phyloP scores from a whole-genome alignment of 2,329 filamentous ascomycete genomes.

The Neonectria magnoliae region DNA sequence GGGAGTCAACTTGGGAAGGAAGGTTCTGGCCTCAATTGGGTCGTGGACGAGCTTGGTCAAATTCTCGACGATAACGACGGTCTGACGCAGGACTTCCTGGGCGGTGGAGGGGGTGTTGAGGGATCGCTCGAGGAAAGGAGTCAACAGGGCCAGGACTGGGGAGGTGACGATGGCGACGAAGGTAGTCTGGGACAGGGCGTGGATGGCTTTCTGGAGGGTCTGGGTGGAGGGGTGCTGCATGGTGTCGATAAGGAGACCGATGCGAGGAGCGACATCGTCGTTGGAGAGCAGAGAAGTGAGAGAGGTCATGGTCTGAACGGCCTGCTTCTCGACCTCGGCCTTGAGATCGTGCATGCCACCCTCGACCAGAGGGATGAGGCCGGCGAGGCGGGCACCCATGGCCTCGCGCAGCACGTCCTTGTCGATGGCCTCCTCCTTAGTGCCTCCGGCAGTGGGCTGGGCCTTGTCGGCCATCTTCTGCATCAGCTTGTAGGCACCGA shows the following conservation, averaged over 20 bases:
- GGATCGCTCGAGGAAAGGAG: slow-evolving; percentile 91
- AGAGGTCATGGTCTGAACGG: slow-evolving; percentile 90
- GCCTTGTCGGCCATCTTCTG: slow-evolving; percentile 96
- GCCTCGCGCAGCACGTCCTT: slow-evolving; percentile 91
- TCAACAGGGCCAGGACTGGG: slow-evolving; percentile 92
- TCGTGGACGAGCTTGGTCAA: slow-evolving; percentile 97
- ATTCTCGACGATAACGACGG: slow-evolving; percentile 96
- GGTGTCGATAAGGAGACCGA: slow-evolving; percentile 90
- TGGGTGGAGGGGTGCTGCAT: slow-evolving; percentile 94
- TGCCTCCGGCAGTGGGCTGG: slow-evolving; percentile 80
- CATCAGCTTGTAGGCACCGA: slow-evolving; percentile 84
- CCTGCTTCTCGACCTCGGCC: slow-evolving; percentile 85
- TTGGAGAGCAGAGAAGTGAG: slow-evolving; percentile 92
- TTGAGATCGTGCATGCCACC: slow-evolving; percentile 97
- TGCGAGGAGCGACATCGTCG: slow-evolving; percentile 92
- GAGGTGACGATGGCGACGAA: slow-evolving; percentile 97
- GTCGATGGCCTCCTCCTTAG: slow-evolving; percentile 83
- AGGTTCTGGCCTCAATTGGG: slow-evolving; percentile 92
- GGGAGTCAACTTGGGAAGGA: slow-evolving; percentile 92
- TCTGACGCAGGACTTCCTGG: slow-evolving; percentile 95
- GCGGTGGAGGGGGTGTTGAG: slow-evolving; percentile 90
- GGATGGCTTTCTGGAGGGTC: slow-evolving; percentile 93
- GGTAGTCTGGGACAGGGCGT: slow-evolving; percentile 96
- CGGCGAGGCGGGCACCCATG: slow-evolving; percentile 88
- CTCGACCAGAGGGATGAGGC: slow-evolving; percentile 91